phyloP scores from a whole-genome alignment of 2,329 filamentous ascomycete species.

The Alternaria dauci region DNA sequence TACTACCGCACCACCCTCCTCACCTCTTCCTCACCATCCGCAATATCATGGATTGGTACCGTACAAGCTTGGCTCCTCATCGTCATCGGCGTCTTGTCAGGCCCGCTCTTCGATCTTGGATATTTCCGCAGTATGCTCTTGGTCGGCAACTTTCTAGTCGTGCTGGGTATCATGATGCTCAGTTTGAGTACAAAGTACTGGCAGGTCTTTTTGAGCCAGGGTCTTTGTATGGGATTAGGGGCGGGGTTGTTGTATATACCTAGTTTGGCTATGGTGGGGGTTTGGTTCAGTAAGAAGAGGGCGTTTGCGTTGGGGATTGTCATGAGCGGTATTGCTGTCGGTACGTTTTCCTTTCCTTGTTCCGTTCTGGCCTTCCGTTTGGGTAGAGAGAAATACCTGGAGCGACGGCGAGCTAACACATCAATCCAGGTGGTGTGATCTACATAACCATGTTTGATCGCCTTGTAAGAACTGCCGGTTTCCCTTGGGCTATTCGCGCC shows the following conservation, averaged over 20 bases:
- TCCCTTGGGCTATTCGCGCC: conserved; percentile 48
- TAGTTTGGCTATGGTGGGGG: conserved; percentile 47
- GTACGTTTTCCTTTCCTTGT: conserved; percentile 25
- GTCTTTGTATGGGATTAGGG: conserved; percentile 58
- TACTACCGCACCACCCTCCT: conserved; percentile 57
- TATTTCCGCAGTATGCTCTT: conserved; percentile 56
- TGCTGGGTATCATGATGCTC: conserved; percentile 71
- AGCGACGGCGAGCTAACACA: conserved; percentile 13
- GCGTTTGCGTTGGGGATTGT: conserved; percentile 48
- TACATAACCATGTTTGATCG: conserved; percentile 51
- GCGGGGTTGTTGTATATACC: conserved; percentile 50
- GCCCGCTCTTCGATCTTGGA: conserved; percentile 58
- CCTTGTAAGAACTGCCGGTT: conserved; percentile 37
- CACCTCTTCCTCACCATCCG: conserved; percentile 41
- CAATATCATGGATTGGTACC: conserved; percentile 58
- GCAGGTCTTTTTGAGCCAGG: conserved; percentile 64
- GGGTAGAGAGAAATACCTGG: not conserved
- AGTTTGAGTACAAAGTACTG: conserved; percentile 64
- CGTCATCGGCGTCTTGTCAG: conserved; percentile 60
- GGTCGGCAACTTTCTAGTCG: conserved; percentile 61
- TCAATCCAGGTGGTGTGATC: conserved; percentile 41
- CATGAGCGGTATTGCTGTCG: conserved; percentile 51
- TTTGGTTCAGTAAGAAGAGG: conserved; percentile 48
- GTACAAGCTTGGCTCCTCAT: conserved; percentile 60
- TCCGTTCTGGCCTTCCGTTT: not conserved